phyloP scores from a whole-genome alignment of 495 filamentous ascomycete species.

The Lasiosphaeriaceae sp. region DNA sequence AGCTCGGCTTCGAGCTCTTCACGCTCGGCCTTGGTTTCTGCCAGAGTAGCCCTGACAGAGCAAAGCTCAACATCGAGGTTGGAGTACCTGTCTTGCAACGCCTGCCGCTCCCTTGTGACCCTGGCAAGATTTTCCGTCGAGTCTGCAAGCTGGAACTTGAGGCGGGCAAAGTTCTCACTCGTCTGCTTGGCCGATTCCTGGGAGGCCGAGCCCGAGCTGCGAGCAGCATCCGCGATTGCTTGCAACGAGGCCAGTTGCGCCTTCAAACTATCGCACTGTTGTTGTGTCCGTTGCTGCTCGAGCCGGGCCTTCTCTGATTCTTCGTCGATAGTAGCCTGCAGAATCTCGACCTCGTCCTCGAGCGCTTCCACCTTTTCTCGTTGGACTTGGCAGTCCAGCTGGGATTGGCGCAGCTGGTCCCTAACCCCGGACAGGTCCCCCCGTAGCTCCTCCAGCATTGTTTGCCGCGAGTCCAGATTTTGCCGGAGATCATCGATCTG shows the following conservation, averaged over 20 bases:
- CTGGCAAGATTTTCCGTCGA: conserved; percentile 30
- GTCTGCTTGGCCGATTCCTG: conserved; percentile 26
- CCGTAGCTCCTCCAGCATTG: conserved; percentile 38
- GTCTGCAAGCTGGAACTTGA: conserved; percentile 32
- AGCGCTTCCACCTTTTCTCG: conserved; percentile 67
- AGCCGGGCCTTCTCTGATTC: conserved; percentile 65
- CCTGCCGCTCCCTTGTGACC: conserved; percentile 54
- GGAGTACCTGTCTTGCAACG: conserved; percentile 59
- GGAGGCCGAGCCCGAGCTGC: conserved; percentile 15
- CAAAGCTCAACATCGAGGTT: conserved; percentile 59
- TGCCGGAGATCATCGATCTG: conserved; percentile 46
- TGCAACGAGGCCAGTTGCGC: conserved; percentile 40
- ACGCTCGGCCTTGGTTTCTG: conserved; percentile 57
- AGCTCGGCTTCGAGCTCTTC: conserved; percentile 61
- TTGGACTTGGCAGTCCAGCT: conserved; percentile 59
- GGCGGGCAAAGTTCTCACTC: conserved; percentile 23
- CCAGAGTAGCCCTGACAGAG: conserved; percentile 47
- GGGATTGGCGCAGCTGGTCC: conserved; percentile 65
- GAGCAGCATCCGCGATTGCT: conserved; percentile 14
- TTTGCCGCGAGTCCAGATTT: conserved; percentile 42
- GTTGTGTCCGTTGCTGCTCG: conserved; percentile 44
- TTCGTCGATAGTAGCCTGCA: conserved; percentile 71
- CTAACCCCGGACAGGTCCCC: conserved; percentile 52
- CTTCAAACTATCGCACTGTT: conserved; percentile 48
- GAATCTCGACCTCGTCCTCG: conserved; percentile 75